These are phyloP conservation scores for Hypoxylon lienhwacheense DNA, from an alignment of 495 filamentous ascomycete species.

Conservation along the genomic window DNA sequence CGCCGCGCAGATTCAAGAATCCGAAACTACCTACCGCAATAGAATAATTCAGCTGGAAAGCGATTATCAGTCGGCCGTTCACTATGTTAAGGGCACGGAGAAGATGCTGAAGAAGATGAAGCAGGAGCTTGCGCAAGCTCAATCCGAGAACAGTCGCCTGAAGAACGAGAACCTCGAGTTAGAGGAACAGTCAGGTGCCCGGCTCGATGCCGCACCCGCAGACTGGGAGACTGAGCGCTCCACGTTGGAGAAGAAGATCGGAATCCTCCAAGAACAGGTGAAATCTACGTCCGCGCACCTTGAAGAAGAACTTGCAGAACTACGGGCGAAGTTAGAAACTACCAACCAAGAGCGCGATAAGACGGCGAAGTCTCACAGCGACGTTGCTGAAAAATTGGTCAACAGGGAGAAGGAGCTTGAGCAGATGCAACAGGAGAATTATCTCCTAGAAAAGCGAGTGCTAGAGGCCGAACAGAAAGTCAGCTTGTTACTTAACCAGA, in stretches of 20 bases:
- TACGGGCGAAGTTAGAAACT: constrained; percentile 66
- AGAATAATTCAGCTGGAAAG: constrained; percentile 91
- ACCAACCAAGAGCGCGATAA: constrained; percentile 69
- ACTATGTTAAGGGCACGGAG: constrained; percentile 98
- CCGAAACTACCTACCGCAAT: constrained; percentile 81
- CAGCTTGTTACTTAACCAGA: constrained; percentile 87
- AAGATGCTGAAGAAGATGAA: constrained; percentile 99
- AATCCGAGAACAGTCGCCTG: constrained; percentile 77
- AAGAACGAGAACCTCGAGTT: constrained; percentile 74
- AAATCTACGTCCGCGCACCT: constrained; percentile 64
- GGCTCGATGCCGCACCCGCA: constrained; percentile 46
- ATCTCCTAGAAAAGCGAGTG: constrained; percentile 74
- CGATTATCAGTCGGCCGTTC: constrained; percentile 98
- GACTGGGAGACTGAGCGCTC: constrained; percentile 81
- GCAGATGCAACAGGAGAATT: constrained; percentile 79
- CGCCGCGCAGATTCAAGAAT: constrained; percentile 78
- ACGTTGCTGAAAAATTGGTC: constrained; percentile 60
- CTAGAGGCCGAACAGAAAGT: constrained; percentile 92
- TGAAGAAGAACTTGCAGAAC: constrained; percentile 67
- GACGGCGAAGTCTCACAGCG: constrained; percentile 57
- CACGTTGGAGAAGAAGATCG: constrained; percentile 65
- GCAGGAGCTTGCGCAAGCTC: constrained; percentile 87
- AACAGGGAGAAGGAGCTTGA: constrained; percentile 70
- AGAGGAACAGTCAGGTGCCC: constrained; percentile 52
- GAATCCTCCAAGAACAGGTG: constrained; percentile 66